Conservation (phyloP, 2,329 filamentous ascomycete genomes). For the Ophiostoma triangulosporum region DNA sequence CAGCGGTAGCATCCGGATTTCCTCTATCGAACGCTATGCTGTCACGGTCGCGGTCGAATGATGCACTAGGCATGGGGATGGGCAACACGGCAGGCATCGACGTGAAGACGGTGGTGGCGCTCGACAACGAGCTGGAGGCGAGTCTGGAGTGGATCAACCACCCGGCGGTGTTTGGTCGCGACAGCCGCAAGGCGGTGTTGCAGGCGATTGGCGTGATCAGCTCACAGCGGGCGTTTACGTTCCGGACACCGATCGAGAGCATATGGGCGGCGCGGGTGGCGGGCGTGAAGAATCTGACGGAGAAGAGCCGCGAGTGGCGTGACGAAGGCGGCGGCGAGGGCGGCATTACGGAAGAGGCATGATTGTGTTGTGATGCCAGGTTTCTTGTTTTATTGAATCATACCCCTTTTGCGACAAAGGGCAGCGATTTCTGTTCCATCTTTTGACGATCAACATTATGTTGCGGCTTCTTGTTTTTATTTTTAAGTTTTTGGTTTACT, state of each 20-base stretch:
- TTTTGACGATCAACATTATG: neutral
- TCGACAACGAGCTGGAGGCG: constrained; percentile 82
- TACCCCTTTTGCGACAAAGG: neutral
- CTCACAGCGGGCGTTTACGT: constrained; percentile 86
- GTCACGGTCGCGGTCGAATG: constrained; percentile 39
- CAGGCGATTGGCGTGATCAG: constrained; percentile 96
- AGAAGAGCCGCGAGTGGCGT: constrained; percentile 81
- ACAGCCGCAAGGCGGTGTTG: constrained; percentile 87
- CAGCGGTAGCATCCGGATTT: constrained; percentile 26
- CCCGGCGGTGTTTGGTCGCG: constrained; percentile 83
- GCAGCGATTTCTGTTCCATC: neutral
- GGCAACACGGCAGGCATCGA: constrained; percentile 59
- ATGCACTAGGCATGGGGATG: constrained; percentile 41
- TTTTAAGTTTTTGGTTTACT: neutral
- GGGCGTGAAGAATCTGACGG: constrained; percentile 69
- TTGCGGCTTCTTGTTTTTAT: neutral
- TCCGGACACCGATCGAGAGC: constrained; percentile 75
- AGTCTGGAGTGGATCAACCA: constrained; percentile 96
- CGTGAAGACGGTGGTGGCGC: constrained; percentile 61
- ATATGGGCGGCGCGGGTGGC: constrained; percentile 76
- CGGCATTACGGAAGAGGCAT: constrained; percentile 48
- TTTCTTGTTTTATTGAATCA: neutral
- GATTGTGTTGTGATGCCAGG: neutral
- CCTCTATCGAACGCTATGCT: constrained; percentile 26
- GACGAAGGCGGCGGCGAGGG: constrained; percentile 68